phyloP scores from a whole-genome alignment of 108 stramenopile genomes.

The Parmales sp. region DNA sequence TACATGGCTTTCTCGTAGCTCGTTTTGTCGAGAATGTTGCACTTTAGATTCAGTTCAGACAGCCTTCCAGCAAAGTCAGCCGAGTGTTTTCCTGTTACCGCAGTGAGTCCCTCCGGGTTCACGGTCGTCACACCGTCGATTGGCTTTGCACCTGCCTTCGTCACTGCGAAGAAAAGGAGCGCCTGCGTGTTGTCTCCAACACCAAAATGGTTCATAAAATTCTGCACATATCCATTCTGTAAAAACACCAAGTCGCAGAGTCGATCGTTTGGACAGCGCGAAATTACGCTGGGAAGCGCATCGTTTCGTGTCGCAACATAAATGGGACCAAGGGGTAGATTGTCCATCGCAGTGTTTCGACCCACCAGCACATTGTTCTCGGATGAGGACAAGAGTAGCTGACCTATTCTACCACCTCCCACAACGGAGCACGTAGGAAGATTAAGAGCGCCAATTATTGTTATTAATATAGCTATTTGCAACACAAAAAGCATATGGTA shows the following conservation, averaged over 20 bases:
- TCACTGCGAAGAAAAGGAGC: conserved; percentile 71
- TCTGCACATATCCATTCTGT: conserved; percentile 81
- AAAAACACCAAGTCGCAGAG: conserved; percentile 80
- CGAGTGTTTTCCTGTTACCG: conserved; percentile 70
- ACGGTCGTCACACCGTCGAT: conserved; percentile 76
- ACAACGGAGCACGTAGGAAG: neutral
- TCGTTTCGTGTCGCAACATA: conserved; percentile 83
- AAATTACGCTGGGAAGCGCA: conserved; percentile 68
- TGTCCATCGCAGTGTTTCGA: neutral
- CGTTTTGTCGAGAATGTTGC: conserved; percentile 51
- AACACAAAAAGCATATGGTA: no score
- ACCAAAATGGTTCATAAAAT: conserved; percentile 52
- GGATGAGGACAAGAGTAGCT: neutral
- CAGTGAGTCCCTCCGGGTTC: conserved; percentile 84
- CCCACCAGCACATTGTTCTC: neutral
- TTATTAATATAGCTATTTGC: no score
- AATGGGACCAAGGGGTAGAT: conserved; percentile 38
- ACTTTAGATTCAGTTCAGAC: conserved; percentile 51
- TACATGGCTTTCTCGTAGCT: conserved; percentile 67
- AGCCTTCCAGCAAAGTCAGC: conserved; percentile 67
- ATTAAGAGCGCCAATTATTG: no score
- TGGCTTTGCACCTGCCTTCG: conserved; percentile 66
- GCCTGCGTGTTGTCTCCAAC: conserved; percentile 68
- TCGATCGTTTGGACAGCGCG: conserved; percentile 54
- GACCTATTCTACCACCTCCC: neutral